These are phyloP conservation scores for Phalaenopsis equestris DNA, from an alignment of 106 monocot species.

Conservation along the genomic window DNA sequence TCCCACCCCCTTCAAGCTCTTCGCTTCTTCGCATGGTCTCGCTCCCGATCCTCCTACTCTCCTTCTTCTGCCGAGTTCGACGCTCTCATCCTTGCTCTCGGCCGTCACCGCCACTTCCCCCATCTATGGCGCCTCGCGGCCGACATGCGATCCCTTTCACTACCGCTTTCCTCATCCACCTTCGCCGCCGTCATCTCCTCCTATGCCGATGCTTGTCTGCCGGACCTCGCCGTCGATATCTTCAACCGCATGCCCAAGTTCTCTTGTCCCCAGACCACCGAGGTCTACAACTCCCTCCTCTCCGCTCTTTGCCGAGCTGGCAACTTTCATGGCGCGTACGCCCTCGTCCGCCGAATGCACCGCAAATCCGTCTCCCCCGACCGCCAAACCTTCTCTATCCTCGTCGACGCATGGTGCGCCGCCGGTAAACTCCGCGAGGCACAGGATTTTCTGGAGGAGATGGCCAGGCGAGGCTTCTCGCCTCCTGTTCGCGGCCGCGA, in stretches of 20 bases:
- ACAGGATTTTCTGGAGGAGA: constrained; percentile 83
- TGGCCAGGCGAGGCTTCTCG: constrained; percentile 52
- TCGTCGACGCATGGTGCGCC: constrained; percentile 84
- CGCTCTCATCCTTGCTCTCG: constrained; percentile 56
- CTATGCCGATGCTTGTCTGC: constrained; percentile 39
- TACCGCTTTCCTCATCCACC: constrained; percentile 50
- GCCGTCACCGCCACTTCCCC: constrained; percentile 42
- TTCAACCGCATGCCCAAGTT: constrained; percentile 68
- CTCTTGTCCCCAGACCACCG: constrained; percentile 47
- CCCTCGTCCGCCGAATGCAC: constrained; percentile 82
- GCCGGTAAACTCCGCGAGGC: constrained; percentile 86
- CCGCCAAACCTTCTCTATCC: constrained; percentile 53
- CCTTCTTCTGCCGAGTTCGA: constrained; percentile 62
- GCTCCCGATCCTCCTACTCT: constrained; percentile 36
- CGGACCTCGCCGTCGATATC: constrained; percentile 69
- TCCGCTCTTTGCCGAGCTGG: constrained; percentile 39
- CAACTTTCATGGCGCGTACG: constrained; percentile 67
- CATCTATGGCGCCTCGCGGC: constrained; percentile 48
- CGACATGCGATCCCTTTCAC: constrained; percentile 48
- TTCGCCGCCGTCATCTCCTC: constrained; percentile 61
- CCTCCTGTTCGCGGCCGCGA: constrained; percentile 84
- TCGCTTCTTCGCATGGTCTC: constrained; percentile 87
- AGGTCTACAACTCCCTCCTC: constrained; percentile 69
- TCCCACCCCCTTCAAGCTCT: constrained; percentile 45
- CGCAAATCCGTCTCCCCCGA: constrained; percentile 53